Base-by-base conservation (phyloP, 2,329 filamentous ascomycete species). In the Juglanconis oblonga region DNA sequence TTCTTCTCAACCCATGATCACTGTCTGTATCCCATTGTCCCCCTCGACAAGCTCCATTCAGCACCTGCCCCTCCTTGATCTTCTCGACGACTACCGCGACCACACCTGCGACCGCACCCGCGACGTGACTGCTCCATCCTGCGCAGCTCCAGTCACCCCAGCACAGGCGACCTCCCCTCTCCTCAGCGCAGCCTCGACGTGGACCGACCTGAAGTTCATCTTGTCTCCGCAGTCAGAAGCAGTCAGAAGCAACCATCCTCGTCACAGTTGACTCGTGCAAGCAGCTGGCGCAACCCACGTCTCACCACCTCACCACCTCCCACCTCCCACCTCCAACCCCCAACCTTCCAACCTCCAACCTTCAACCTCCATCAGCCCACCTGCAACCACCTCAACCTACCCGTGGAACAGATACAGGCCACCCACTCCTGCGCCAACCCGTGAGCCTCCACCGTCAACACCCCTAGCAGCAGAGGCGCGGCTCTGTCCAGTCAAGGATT, bases 401-500 rank as follows among this genome's bases (percentile, higher is more conserved):
- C 24, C 24, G 24, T 24, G 24, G 24, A 24, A 24, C 24, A 24
- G 24, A 2, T 24, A 31, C 45, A 42, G 38, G 38, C 24, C 8
- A 17, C 9, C 24, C 17, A 48, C 45, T 11, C 17, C 11, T 48
- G 45, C 45, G 45, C 45, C 45, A 48, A 48, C 13, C 45, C 13
- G 17, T 48, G 45, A 31, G 9, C 24, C 24, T 48, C 45, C 24
- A 24, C 45, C 45, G 24, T 53, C 48, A 38, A 24, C 38, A 44
- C 33, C 50, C 40, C 52, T 36, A 54, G 52, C 49, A 61, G 58
- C 61, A 61, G 61, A 59, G 61, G 61, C 58, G 58, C 65, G 64
- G 67, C 69, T 67, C 68, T 68, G 64, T 69, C 69, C 66, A 53
- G 48, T 64, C 56, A 55, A 60, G 68, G 68, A 69, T 67, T 68